phyloP scores from a whole-genome alignment of 768 basidiomycete genomes.

The Auriscalpium orientale region DNA sequence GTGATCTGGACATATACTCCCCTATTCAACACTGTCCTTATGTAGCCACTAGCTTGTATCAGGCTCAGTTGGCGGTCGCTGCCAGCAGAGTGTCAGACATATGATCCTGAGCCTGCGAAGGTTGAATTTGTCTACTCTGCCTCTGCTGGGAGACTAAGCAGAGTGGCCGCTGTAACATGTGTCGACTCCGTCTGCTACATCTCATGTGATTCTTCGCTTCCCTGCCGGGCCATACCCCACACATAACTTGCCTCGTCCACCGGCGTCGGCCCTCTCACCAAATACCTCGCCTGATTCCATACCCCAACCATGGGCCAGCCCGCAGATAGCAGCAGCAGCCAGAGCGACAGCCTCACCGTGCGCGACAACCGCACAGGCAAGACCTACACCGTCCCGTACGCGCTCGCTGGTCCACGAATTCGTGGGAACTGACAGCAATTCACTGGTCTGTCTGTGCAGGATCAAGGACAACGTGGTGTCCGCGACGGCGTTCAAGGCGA shows the following conservation, averaged over 20 bases:
- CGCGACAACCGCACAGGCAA: constrained; percentile 82
- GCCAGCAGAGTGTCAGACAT: not conserved
- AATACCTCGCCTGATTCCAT: too few relatives aligned
- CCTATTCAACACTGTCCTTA: too few relatives aligned
- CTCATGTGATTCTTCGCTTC: not conserved
- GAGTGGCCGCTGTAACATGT: too few relatives aligned
- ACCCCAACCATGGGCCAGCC: not conserved
- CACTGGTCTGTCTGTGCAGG: constrained; percentile 27
- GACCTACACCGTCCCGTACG: constrained; percentile 66
- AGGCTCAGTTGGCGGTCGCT: not conserved
- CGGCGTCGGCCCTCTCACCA: constrained; percentile 9
- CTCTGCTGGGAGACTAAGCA: too few relatives aligned
- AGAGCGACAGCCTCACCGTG: constrained; percentile 45
- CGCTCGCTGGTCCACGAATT: not conserved
- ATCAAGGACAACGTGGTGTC: constrained; percentile 75
- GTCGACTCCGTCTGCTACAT: too few relatives aligned
- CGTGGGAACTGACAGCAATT: not conserved
- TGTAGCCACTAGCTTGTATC: too few relatives aligned
- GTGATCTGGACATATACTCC: too few relatives aligned
- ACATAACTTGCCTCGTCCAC: not conserved
- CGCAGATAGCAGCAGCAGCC: not conserved
- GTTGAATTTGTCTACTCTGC: too few relatives aligned
- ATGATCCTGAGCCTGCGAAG: too few relatives aligned
- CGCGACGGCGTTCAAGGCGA: constrained; percentile 75
- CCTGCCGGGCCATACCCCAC: not conserved